Evolutionary conservation across 441 rosid species (phyloP), one percentile per base, ranked within the genome.

Genomic region (Theobroma grandiflorum): DNA sequence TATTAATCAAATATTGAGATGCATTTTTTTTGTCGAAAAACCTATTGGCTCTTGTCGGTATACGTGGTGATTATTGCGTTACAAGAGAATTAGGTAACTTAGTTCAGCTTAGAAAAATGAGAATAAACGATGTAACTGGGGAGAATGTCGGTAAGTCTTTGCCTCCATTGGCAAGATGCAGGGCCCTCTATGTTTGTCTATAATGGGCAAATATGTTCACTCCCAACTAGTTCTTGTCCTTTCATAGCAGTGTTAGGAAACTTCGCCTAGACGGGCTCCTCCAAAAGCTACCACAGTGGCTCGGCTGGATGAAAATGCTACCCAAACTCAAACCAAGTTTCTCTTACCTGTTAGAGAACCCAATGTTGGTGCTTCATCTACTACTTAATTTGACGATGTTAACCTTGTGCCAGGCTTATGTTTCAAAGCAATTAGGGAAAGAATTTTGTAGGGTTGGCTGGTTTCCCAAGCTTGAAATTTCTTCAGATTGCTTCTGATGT

Each of bases 381-480:
- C 85, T 87, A 22, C 89, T 87, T 8, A 84, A 84, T 84, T 62
- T 85, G 81, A 74, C 72, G 80, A 72, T 7, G n/a, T 59, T 89
- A 75, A 84, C 64, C 37, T 52, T 84, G 47, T 85, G 86, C 81
- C 78, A 76, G 74, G 90, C 86, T 72, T 84, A 82, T 62, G 84
- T 85, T 74, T 83, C 78, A 74, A 85, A 75, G 53, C 82, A 83
- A 33, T 33, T 80, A 9, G 89, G 80, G 31, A 87, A 83, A 81
- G 89, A 85, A 40, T 67, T 87, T 89, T 83, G 87, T 82, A 80
- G 78, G 78, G 72, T 73, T 53, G 86, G 82, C 11, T 87, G 85
- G 64, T 89, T 87, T 78, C 85, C 84, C 45, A 84, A 84, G 81
- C 86, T 87, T 50, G 86, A 87, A 80, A 26, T 63, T 81, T 78